Evolutionary conservation across 2,329 filamentous ascomycete genomes (phyloP).

Genomic region (Paramyrothecium roridum): DNA sequence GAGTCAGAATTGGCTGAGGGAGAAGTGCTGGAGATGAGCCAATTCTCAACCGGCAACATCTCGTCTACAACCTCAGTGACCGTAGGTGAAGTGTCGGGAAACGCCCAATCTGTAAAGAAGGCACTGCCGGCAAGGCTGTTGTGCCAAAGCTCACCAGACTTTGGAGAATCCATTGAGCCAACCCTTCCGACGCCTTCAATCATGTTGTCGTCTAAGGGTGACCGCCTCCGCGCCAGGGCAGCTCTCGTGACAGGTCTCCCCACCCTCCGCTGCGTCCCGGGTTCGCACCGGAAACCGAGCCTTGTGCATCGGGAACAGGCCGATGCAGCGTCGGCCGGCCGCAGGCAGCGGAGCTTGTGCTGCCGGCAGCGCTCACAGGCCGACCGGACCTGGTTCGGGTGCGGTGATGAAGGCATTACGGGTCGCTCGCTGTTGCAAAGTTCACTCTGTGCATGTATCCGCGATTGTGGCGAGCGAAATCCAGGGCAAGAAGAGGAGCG

Average conservation of each 20-base stretch:
- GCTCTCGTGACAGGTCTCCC: constrained; percentile 21
- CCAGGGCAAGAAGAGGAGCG: too few relatives aligned
- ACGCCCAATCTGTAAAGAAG: too few relatives aligned
- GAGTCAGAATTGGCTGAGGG: neutral
- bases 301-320: constrained; percentile 24
- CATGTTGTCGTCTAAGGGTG: neutral
- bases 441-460: too few relatives aligned
- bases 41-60: too few relatives aligned
- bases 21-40: too few relatives aligned
- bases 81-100: too few relatives aligned
- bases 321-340: constrained; percentile 11
- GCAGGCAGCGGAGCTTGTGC: constrained; percentile 28
- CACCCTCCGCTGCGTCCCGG: constrained; percentile 25
- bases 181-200: constrained; percentile 11
- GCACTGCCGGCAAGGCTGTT: too few relatives aligned
- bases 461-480: too few relatives aligned
- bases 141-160: too few relatives aligned
- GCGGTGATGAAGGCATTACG: constrained; percentile 14
- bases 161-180: neutral
- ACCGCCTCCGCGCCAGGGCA: neutral
- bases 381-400: constrained; percentile 27
- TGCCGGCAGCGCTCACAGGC: constrained; percentile 28
- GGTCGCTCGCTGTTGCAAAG: too few relatives aligned
- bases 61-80: too few relatives aligned
- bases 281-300: constrained; percentile 21